A percentile compares a stretch with the other conserved stretches of the same genome.
Evolutionary conservation across 768 basidiomycete genomes (phyloP).

Genomic region (Pulveroboletus sp.): DNA sequence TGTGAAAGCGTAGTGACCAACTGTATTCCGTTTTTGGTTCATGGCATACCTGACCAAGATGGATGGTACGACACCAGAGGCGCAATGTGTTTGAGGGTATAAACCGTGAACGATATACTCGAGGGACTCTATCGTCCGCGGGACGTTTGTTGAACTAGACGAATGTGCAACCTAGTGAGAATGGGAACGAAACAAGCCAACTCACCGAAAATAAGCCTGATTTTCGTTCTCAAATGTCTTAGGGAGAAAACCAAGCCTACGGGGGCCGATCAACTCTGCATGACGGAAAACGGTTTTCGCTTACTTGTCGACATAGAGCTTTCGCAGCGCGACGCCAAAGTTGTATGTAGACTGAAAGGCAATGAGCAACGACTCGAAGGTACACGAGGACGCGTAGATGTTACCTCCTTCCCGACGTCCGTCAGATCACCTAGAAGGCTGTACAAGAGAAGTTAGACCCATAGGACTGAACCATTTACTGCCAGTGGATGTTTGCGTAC

Average conservation of each 20-base stretch:
- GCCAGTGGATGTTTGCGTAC: conserved; percentile 37
- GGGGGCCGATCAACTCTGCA: background rate
- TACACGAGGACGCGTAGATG: conserved; percentile 1
- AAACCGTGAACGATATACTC: conserved; percentile 74
- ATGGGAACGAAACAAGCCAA: background rate
- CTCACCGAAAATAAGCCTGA: conserved; percentile 59
- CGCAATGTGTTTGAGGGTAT: conserved; percentile 56
- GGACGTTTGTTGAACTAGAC: conserved; percentile 68
- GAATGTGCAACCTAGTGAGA: background rate
- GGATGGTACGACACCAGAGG: conserved; percentile 42
- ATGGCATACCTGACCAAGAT: conserved; percentile 53
- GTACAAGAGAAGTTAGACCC: background rate
- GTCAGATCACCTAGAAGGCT: conserved; percentile 57
- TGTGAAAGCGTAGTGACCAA: conserved; percentile 22
- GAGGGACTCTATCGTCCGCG: conserved; percentile 72
- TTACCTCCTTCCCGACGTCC: conserved; percentile 62
- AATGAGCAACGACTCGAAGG: background rate
- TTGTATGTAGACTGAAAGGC: conserved; percentile 57
- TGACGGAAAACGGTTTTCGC: conserved; percentile 2
- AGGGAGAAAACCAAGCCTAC: conserved; percentile 65
- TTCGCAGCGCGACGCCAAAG: conserved; percentile 57
- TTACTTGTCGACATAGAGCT: conserved; percentile 66
- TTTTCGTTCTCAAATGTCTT: conserved; percentile 37
- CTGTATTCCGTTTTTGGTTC: background rate
- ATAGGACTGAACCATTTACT: background rate